Percentiles rank a stretch among this genome's conserved stretches.
Conservation (phyloP, 2,329 filamentous ascomycete genomes). For the Penicillium palitans region DNA sequence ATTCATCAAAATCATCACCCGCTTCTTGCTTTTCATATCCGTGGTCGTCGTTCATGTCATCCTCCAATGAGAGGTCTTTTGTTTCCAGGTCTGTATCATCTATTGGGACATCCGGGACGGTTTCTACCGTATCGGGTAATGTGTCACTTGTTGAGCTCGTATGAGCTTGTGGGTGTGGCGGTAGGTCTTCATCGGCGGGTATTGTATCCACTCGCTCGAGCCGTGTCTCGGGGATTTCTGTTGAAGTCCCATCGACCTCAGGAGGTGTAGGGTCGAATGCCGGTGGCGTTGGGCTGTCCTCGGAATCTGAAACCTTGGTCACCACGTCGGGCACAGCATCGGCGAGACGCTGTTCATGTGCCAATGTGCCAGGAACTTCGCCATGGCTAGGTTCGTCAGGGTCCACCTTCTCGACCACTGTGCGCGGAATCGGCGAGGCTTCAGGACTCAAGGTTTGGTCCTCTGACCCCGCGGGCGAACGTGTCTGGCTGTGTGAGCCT, state of each 20-base stretch:
- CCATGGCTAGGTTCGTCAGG: slow-evolving; percentile 57
- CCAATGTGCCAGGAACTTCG: slow-evolving; percentile 62
- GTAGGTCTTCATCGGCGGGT: slow-evolving; percentile 35
- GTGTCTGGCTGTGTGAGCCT: slow-evolving; percentile 42
- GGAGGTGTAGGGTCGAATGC: slow-evolving; percentile 23
- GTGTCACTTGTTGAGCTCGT: slow-evolving; percentile 45
- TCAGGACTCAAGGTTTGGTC: slow-evolving; percentile 52
- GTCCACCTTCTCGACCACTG: slow-evolving; percentile 63
- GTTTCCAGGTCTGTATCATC: slow-evolving; percentile 46
- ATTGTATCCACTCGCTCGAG: slow-evolving; percentile 47
- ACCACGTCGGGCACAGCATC: slow-evolving; percentile 63
- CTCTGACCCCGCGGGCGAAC: slow-evolving; percentile 43
- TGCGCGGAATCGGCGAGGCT: slow-evolving; percentile 57
- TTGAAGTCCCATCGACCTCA: slow-evolving; percentile 16
- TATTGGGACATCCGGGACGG: slow-evolving; percentile 51
- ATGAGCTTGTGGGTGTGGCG: slow-evolving; percentile 39
- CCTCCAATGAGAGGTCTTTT: slow-evolving; percentile 54
- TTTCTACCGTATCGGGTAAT: slow-evolving; percentile 45
- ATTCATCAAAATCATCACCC: slow-evolving; percentile 59
- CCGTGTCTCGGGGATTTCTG: slow-evolving; percentile 45
- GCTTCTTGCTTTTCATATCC: slow-evolving; percentile 56
- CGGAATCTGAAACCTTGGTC: slow-evolving; percentile 48
- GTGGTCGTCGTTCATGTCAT: slow-evolving; percentile 46
- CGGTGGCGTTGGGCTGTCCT: slow-evolving; percentile 28
- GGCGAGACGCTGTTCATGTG: slow-evolving; percentile 56